Conservation (phyloP, 2,329 filamentous ascomycete genomes). For the Hypoxylon rubiginosum region DNA sequence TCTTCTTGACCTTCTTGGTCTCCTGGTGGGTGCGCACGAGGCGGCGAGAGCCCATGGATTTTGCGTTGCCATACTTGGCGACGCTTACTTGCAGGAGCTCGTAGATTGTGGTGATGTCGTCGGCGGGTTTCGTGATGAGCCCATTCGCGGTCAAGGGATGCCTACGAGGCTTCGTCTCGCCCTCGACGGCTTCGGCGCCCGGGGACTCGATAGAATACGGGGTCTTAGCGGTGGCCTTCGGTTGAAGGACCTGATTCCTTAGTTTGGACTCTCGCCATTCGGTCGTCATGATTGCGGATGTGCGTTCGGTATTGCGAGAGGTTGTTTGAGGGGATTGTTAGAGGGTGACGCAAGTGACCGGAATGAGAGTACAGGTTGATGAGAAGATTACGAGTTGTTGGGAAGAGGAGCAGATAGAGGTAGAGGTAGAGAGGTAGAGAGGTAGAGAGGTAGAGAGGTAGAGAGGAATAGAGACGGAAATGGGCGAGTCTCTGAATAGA, state of each 20-base stretch:
- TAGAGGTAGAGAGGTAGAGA: neutral
- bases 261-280: conserved; percentile 52
- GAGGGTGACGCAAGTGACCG: conserved; percentile 3
- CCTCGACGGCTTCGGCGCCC: conserved; percentile 72
- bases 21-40: conserved; percentile 83
- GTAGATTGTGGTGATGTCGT: conserved; percentile 78
- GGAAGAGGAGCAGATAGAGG: neutral
- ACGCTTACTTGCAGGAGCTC: conserved; percentile 80
- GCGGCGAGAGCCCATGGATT: conserved; percentile 77
- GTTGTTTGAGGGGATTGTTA: conserved; percentile 11
- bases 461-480: neutral
- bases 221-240: conserved; percentile 68
- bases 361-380: conserved; percentile 7
- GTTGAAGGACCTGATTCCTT: conserved; percentile 50
- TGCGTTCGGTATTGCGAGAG: neutral
- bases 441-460: neutral
- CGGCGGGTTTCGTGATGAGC: conserved; percentile 71
- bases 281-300: conserved; percentile 43
- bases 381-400: neutral
- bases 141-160: conserved; percentile 72
- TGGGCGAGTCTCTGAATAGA: neutral
- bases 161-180: conserved; percentile 81
- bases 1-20: conserved; percentile 91
- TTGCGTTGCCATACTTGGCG: conserved; percentile 73
- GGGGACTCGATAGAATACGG: conserved; percentile 79